These are phyloP conservation scores for Xylaria sp. DNA, from an alignment of 2,329 filamentous ascomycete genomes.

Conservation along the genomic window DNA sequence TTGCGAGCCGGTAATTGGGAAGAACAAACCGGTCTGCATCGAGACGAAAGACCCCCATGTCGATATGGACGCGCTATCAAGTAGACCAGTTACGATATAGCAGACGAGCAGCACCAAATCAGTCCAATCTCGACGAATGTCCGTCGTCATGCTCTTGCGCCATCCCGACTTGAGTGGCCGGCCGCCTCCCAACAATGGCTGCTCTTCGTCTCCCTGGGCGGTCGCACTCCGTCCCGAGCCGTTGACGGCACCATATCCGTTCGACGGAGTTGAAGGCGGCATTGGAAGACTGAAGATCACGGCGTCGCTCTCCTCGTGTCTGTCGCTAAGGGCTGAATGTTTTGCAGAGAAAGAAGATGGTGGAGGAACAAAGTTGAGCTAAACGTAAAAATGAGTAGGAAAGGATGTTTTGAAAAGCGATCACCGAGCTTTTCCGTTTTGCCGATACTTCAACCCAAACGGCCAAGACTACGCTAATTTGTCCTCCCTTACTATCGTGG, in stretches of 20 bases:
- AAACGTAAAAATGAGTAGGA: background rate
- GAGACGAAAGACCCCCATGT: constrained; percentile 85
- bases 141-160: constrained; percentile 52
- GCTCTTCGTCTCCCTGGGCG: constrained; percentile 47
- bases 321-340: background rate
- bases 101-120: constrained; percentile 77
- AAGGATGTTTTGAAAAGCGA: background rate
- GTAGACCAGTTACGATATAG: constrained; percentile 80
- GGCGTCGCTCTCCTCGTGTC: background rate
- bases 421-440: constrained; percentile 11
- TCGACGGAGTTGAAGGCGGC: constrained; percentile 38
- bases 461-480: constrained; percentile 9
- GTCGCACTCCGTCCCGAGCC: constrained; percentile 27
- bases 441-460: background rate
- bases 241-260: constrained; percentile 46
- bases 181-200: constrained; percentile 46
- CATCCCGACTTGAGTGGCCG: constrained; percentile 41
- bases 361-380: background rate
- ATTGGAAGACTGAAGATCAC: constrained; percentile 13
- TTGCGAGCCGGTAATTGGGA: background rate
- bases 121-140: constrained; percentile 70
- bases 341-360: background rate
- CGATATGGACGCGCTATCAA: constrained; percentile 80
- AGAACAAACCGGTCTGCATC: constrained; percentile 78
- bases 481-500: constrained; percentile 16